Conservation (phyloP, 306 rosid genomes). For the Medicago arabica region DNA sequence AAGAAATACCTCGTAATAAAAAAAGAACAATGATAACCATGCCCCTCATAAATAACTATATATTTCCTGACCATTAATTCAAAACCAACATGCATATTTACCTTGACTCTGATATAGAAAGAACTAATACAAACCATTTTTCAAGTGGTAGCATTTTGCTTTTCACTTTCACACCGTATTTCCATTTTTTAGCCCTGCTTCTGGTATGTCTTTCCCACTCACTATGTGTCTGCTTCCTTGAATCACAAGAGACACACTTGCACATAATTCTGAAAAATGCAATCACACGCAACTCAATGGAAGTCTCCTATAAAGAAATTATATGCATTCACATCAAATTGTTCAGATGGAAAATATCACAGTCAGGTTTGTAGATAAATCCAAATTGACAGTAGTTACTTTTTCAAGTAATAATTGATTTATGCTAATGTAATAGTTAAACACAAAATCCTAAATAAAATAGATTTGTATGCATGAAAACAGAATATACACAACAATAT, state of each 20-base stretch:
- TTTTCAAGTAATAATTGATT: constrained; percentile 19
- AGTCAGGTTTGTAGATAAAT: constrained; percentile 30
- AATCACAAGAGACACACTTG: neutral
- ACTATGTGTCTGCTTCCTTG: no score
- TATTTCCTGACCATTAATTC: constrained; percentile 24
- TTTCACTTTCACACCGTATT: no score
- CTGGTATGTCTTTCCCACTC: no score
- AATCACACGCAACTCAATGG: constrained; percentile 43
- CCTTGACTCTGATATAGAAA: neutral
- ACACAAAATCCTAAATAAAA: neutral
- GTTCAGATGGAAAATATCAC: neutral
- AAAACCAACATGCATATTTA: constrained; percentile 15
- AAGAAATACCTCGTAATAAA: no score
- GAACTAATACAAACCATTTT: no score
- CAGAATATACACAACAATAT: neutral
- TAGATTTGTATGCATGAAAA: neutral
- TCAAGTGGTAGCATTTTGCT: no score
- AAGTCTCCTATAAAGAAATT: constrained; percentile 26
- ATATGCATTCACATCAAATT: constrained; percentile 23
- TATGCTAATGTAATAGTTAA: neutral
- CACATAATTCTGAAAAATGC: constrained; percentile 71
- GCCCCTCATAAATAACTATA: constrained; percentile 13
- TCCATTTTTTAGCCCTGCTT: no score
- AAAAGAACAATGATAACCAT: neutral
- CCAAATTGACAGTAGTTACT: constrained; percentile 7